A percentile compares a stretch with the other conserved stretches of the same genome.
phyloP scores from a whole-genome alignment of 108 stramenopile species.

The Nannochloropsis salina region DNA sequence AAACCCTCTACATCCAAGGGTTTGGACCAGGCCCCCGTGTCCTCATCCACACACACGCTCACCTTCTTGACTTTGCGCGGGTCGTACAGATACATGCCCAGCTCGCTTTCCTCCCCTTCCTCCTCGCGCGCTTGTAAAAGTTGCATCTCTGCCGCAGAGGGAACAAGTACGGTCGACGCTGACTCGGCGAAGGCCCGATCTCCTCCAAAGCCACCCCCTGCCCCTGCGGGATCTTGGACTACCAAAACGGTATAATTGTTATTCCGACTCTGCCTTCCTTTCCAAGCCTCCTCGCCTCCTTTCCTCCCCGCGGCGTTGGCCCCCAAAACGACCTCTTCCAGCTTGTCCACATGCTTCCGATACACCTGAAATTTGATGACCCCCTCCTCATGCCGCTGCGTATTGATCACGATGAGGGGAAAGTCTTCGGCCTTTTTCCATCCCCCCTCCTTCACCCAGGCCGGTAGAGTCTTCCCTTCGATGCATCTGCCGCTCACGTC shows the following conservation, averaged over 20 bases:
- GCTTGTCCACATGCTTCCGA: not conserved
- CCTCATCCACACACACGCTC: constrained; percentile 16
- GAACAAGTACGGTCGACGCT: not conserved
- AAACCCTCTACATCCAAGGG: not conserved
- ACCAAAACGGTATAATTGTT: not conserved
- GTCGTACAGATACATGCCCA: not conserved
- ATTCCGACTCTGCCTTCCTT: not conserved
- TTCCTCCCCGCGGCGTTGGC: not conserved
- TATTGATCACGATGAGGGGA: not conserved
- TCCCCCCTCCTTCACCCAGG: not conserved
- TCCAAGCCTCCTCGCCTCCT: not conserved
- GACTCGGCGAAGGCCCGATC: not conserved
- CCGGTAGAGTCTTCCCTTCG: not conserved
- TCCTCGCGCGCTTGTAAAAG: not conserved
- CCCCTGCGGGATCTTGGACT: not conserved
- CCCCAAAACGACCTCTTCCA: not conserved
- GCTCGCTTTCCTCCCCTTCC: not conserved
- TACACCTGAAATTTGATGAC: not conserved
- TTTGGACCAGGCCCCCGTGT: not conserved
- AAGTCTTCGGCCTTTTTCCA: not conserved
- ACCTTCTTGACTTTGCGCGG: not conserved
- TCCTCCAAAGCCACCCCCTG: not conserved
- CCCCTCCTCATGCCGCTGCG: not conserved
- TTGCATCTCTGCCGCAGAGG: not conserved
- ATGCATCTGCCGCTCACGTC: not conserved